These are phyloP conservation scores for Xylariomycetidae sp. DNA, from an alignment of 2,329 filamentous ascomycete species.

Conservation along the genomic window DNA sequence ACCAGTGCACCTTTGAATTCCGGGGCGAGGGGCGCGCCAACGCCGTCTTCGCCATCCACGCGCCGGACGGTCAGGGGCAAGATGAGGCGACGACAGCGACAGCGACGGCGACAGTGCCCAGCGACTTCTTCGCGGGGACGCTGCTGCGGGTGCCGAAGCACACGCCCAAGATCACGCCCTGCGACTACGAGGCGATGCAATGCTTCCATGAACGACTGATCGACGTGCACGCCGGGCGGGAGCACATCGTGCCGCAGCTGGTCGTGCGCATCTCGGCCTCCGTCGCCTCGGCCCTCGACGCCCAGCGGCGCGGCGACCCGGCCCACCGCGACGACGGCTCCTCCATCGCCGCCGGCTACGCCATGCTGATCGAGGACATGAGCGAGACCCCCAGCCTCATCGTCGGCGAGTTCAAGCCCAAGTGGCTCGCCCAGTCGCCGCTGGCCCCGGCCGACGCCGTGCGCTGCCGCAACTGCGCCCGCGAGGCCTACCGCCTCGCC, in stretches of 20 bases:
- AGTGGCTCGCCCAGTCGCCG: constrained; percentile 75
- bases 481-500: constrained; percentile 38
- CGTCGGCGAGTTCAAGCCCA: constrained; percentile 73
- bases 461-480: constrained; percentile 71
- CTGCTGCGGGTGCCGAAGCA: constrained; percentile 58
- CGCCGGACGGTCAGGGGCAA: constrained; percentile 20
- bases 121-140: constrained; percentile 32
- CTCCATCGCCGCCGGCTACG: constrained; percentile 52
- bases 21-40: constrained; percentile 71
- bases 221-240: constrained; percentile 33
- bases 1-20: constrained; percentile 28
- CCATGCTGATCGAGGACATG: constrained; percentile 72
- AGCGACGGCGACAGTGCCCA: constrained; percentile 9
- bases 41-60: constrained; percentile 59
- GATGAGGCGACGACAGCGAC: background rate
- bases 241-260: constrained; percentile 26
- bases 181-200: constrained; percentile 36
- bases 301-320: constrained; percentile 30
- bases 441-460: constrained; percentile 57
- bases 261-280: constrained; percentile 19
- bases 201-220: constrained; percentile 51
- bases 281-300: constrained; percentile 48
- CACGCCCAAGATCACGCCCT: constrained; percentile 37
- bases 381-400: constrained; percentile 33
- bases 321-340: constrained; percentile 40